Conservation (phyloP, 2,329 filamentous ascomycete species). For the Diaporthe sp. region DNA sequence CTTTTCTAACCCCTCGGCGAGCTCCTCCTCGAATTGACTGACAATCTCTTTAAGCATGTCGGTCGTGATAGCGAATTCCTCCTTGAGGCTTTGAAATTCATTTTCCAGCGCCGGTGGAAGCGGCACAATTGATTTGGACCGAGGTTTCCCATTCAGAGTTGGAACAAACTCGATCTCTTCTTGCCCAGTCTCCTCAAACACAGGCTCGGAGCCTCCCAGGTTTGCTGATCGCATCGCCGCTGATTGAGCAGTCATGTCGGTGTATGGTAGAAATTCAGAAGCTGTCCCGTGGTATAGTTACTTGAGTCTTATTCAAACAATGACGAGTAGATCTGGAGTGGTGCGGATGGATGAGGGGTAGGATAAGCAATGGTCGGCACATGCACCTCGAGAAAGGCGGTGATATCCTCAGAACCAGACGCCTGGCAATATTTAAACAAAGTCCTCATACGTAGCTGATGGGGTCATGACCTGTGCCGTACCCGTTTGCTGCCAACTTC, state of each 20-base stretch:
- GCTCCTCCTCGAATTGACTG: slow-evolving; percentile 29
- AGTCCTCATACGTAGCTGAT: neutral
- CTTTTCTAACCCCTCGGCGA: slow-evolving; percentile 33
- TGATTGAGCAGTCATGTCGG: neutral
- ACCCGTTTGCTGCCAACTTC: slow-evolving; percentile 22
- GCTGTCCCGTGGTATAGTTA: neutral
- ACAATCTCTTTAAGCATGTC: slow-evolving; percentile 32
- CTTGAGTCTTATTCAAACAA: neutral
- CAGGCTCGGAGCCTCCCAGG: neutral
- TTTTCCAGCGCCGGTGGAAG: slow-evolving; percentile 23
- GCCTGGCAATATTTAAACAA: neutral
- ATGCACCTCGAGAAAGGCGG: neutral
- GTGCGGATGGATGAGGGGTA: neutral
- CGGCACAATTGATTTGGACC: neutral
- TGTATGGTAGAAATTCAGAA: neutral
- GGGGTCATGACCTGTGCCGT: neutral
- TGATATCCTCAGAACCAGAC: neutral
- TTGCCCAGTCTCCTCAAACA: neutral
- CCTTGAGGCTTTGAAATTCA: slow-evolving; percentile 13
- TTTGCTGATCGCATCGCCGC: neutral
- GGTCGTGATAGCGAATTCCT: slow-evolving; percentile 31
- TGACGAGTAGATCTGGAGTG: neutral
- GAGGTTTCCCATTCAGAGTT: neutral
- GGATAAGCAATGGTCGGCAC: neutral
- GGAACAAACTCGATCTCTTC: neutral